A percentile compares a stretch with the other conserved stretches of the same genome.
Evolutionary conservation across 2,329 filamentous ascomycete species (phyloP).

Genomic region (Blastomyces gilchristii): DNA sequence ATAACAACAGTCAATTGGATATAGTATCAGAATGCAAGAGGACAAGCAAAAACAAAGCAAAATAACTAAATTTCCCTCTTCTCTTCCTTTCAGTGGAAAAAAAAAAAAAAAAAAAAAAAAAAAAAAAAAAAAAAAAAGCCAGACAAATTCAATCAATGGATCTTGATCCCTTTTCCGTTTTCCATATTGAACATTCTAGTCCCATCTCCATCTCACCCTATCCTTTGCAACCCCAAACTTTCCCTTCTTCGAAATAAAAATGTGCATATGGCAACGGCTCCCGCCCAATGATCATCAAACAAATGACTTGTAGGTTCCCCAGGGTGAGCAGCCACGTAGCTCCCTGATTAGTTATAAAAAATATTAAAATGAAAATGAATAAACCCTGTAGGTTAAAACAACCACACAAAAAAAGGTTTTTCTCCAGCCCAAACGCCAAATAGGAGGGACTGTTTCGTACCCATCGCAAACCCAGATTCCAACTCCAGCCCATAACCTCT

Average conservation of each 20-base stretch:
- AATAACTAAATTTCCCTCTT: too few relatives aligned
- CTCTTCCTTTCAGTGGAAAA: too few relatives aligned
- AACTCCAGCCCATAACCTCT: background rate
- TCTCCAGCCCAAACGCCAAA: background rate
- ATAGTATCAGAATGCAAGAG: background rate
- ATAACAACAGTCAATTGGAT: too few relatives aligned
- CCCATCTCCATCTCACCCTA: background rate
- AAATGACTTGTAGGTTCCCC: background rate
- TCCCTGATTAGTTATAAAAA: background rate
- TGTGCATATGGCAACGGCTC: background rate
- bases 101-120: slow-evolving; percentile 19
- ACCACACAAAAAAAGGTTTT: background rate
- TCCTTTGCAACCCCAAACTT: background rate
- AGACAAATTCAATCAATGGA: background rate
- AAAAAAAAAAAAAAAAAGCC: background rate
- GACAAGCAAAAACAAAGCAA: too few relatives aligned
- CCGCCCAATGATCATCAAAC: background rate
- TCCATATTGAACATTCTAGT: background rate
- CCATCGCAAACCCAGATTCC: background rate
- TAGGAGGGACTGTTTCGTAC: background rate
- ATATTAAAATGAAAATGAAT: background rate
- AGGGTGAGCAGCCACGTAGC: background rate
- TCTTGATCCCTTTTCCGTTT: background rate
- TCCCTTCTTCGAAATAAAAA: background rate
- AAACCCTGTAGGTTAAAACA: background rate